Evolutionary conservation across 225 moss, liverwort and hornwort species (phyloP), one percentile per base, ranked within the genome.

Genomic region (Neckera pumila): DNA sequence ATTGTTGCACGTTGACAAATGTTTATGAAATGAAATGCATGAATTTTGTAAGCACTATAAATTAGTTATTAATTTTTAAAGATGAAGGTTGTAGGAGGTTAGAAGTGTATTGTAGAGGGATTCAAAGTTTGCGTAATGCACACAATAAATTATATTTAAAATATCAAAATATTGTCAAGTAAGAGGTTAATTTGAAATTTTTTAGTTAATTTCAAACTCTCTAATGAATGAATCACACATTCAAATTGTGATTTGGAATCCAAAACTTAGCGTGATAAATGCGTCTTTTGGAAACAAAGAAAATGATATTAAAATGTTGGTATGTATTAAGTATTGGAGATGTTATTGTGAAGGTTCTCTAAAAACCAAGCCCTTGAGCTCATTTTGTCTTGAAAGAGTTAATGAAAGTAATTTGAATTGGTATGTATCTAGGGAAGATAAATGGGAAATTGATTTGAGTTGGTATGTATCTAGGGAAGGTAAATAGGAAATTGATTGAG

Each of bases 261-360:
- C 2, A 20, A 66, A 36, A 62, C 15, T 62, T 28, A 62, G 62
- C 2, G 1, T 30, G 3, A 31, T 33, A 63, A 34, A 64, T 34
- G 10, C 5, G 18, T 64, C 5, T 64, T 2, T 69, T 38, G 0
- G 14, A 40, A 4, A 69, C 0, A 1, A 69, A 40, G 2, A 69
- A 67, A 69, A 69, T 69, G 40, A 69, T 25, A 38, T 21, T n/a
- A n/a, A n/a, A 6, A 66, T n/a, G 6, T 66, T n/a, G 11, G 12
- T n/a, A 67, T 21, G n/a, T 22, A 21, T 67, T n/a, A 7, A n/a
- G 12, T n/a, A n/a, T n/a, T 67, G 12, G 12, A n/a, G 12, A 67
- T 67, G 67, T 20, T 20, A 67, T 11, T 21, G 21, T 12, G 0
- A 9, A 67, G n/a, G 22, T 67, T 67, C 0, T 22, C 4, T n/a